Evolutionary conservation across 2,329 filamentous ascomycete genomes (phyloP), one percentile per base, ranked within the genome.

Genomic region (Fusarium scirpi): DNA sequence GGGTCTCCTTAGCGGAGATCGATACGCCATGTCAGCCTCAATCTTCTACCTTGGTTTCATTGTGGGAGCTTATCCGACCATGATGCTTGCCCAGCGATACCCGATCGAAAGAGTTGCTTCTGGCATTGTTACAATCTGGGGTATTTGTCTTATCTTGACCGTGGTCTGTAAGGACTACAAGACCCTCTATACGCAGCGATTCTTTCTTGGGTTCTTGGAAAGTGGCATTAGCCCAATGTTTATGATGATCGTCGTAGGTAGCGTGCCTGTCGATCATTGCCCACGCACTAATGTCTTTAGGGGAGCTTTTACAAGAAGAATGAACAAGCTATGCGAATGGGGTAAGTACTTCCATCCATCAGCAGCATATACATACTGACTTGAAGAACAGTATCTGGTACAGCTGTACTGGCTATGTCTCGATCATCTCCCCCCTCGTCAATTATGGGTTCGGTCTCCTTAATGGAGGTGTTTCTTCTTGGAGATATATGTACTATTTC

Each of bases 171-270:
- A 70, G 7, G 78, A 77, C 24, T 83, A 80, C 59, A 76, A 71
- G 25, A 77, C 76, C 3, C 64, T 85, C 2, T 81, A 79, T 29
- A 82, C 78, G 0, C 84, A 87, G 69, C 77, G 86, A 6, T 88
- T 89, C 79, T 84, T 87, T 51, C 80, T 89, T 3, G 88, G 88
- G 0, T 80, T 88, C 8, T 75, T 89, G 2, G 88, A 90, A 71
- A 82, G 81, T 5, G 84, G 86, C 24, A 84, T 90, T 38, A 86
- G 84, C 2, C 88, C 87, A 0, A 85, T 85, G 46, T 88, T 87
- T 62, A 87, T 88, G 81, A 81, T 86, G 53, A 85, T 87, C 45
- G 81, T 86, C 3, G 77, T 74, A 47, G 62, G 71, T 67, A 7
- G 8, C 16, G 7, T 16, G 12, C 11, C 3, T 25, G 13, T 15